These are phyloP conservation scores for Quercus parvula DNA, from an alignment of 306 rosid genomes.

Conservation along the genomic window DNA sequence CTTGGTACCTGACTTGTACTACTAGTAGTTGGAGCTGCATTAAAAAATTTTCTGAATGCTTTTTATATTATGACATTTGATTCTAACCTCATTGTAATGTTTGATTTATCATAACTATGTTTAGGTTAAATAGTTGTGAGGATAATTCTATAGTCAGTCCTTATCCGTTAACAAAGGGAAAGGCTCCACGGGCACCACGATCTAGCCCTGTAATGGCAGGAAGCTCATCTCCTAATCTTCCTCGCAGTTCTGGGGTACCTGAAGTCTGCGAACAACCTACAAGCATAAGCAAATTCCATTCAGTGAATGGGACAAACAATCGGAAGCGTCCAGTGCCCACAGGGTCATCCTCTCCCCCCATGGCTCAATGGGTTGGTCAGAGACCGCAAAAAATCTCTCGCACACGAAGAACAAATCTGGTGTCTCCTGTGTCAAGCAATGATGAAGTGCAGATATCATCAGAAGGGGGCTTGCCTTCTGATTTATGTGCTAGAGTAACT, in stretches of 20 bases:
- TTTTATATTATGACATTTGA: neutral
- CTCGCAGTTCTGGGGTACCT: conserved; percentile 50
- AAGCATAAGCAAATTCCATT: conserved; percentile 44
- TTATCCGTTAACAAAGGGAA: conserved; percentile 56
- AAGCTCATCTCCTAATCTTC: conserved; percentile 50
- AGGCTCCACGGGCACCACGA: conserved; percentile 72
- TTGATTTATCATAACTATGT: neutral
- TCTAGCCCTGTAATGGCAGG: conserved; percentile 50
- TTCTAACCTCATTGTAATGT: neutral
- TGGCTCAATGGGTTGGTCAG: conserved; percentile 93
- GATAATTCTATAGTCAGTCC: conserved; percentile 44
- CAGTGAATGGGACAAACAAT: conserved; percentile 40
- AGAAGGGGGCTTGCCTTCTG: conserved; percentile 65
- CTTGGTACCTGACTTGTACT: conserved; percentile 15
- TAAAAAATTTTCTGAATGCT: neutral
- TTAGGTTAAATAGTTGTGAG: conserved; percentile 53
- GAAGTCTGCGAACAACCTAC: conserved; percentile 63
- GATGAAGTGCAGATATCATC: conserved; percentile 55
- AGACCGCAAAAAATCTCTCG: conserved; percentile 82
- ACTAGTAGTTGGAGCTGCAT: neutral
- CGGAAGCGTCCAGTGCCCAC: conserved; percentile 55
- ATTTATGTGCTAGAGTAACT: conserved; percentile 47
- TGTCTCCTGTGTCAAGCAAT: conserved; percentile 59
- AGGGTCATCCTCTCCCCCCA: conserved; percentile 57
- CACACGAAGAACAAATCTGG: conserved; percentile 73